Percentiles rank a stretch among this genome's conserved stretches.
Evolutionary conservation across 345 rosid species (phyloP).

Genomic region (Pseudoturritis turrita): DNA sequence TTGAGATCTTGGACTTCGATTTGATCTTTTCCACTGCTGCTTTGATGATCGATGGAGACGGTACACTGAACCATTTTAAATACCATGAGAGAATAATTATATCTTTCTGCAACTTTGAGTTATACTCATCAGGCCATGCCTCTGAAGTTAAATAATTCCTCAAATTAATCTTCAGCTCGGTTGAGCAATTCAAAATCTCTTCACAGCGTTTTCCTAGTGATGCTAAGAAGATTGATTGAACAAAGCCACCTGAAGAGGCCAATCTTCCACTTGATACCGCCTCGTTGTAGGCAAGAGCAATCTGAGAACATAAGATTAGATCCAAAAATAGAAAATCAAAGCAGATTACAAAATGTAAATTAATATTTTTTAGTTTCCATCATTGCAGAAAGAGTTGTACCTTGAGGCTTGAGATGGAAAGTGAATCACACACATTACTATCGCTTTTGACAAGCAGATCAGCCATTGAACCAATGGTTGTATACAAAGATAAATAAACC

Average conservation of each 20-base stretch:
- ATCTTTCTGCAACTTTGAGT: slow-evolving; percentile 31
- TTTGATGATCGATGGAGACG: slow-evolving; percentile 51
- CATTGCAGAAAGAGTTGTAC: slow-evolving; percentile 33
- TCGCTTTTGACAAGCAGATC: slow-evolving; percentile 51
- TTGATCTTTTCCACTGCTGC: slow-evolving; percentile 46
- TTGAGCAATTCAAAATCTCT: slow-evolving; percentile 49
- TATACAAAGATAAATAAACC: slow-evolving; percentile 86
- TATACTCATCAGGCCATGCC: slow-evolving; percentile 50
- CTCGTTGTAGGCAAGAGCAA: slow-evolving; percentile 74
- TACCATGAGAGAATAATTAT: slow-evolving; percentile 65
- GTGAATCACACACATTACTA: slow-evolving; percentile 46
- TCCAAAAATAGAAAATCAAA: neutral
- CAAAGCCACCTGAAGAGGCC: slow-evolving; percentile 56
- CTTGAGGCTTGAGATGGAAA: slow-evolving; percentile 77
- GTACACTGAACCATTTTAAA: slow-evolving; percentile 74
- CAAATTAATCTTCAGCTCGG: slow-evolving; percentile 38
- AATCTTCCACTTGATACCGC: slow-evolving; percentile 68
- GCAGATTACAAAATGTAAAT: neutral
- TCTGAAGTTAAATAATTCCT: slow-evolving; percentile 48
- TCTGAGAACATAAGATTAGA: slow-evolving; percentile 37
- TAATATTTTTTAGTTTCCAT: neutral
- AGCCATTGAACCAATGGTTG: slow-evolving; percentile 64
- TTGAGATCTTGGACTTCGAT: slow-evolving; percentile 34
- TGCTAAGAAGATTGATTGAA: slow-evolving; percentile 66
- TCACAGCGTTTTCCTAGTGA: slow-evolving; percentile 66